Conservation (phyloP, 805 yeast genomes). For the Candida gorgasii region DNA sequence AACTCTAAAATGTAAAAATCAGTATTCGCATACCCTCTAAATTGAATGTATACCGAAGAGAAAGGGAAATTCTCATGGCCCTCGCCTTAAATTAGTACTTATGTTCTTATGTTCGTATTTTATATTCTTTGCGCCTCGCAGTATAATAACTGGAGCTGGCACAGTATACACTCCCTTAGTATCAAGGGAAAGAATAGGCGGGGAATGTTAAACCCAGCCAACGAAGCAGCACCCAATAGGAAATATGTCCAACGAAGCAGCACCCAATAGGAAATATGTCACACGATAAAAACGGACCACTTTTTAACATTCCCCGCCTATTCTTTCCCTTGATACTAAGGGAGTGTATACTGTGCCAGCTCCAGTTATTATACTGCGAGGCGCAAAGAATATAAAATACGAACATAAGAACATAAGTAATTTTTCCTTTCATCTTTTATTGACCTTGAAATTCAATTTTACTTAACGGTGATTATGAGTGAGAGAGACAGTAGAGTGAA, state of each 20-base stretch:
- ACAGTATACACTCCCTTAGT: neutral
- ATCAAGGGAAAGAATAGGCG: neutral
- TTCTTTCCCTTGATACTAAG: neutral
- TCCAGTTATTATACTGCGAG: slow-evolving; percentile 3
- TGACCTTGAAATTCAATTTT: slow-evolving; percentile 1
- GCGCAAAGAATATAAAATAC: too few relatives aligned
- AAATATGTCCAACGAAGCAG: too few relatives aligned
- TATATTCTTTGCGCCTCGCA: too few relatives aligned
- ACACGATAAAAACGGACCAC: too few relatives aligned
- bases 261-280: too few relatives aligned
- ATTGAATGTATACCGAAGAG: slow-evolving; percentile 6
- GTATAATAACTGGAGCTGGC: too few relatives aligned
- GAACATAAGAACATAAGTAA: too few relatives aligned
- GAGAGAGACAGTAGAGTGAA: too few relatives aligned
- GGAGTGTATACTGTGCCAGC: neutral
- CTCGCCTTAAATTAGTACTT: slow-evolving; percentile 4
- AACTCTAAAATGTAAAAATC: neutral
- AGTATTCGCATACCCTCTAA: slow-evolving; percentile 4
- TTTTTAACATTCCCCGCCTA: too few relatives aligned
- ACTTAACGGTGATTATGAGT: neutral
- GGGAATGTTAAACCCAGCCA: too few relatives aligned
- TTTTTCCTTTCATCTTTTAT: neutral
- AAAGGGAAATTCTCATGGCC: slow-evolving; percentile 5
- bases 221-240: too few relatives aligned
- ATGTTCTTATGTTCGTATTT: too few relatives aligned